Evolutionary conservation across 176 grass and related monocot species (phyloP).

Genomic region (Carex pumila): DNA sequence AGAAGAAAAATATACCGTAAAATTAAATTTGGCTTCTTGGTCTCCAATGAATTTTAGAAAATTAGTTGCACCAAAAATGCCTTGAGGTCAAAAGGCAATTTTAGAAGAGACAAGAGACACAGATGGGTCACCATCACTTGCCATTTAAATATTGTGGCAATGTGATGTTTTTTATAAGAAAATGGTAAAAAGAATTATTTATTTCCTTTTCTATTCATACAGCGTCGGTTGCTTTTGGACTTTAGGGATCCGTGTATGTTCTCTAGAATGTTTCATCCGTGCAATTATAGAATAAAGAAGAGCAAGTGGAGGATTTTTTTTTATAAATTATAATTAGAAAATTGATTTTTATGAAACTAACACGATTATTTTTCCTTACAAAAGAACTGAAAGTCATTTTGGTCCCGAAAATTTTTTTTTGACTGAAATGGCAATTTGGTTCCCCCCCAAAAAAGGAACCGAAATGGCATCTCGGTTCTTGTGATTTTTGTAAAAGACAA

Average conservation of each 20-base stretch:
- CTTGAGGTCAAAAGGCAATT: not conserved
- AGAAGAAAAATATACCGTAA: not conserved
- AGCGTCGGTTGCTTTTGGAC: not conserved
- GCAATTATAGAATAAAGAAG: not conserved
- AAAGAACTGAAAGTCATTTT: too few species aligned
- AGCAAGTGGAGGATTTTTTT: too few species aligned
- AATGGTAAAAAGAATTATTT: not conserved
- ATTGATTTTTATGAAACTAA: too few species aligned
- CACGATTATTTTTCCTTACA: too few species aligned
- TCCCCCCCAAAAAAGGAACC: too few species aligned
- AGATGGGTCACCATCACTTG: not conserved
- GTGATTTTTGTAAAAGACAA: too few species aligned
- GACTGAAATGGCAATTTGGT: too few species aligned
- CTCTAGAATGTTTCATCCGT: not conserved
- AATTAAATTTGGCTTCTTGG: not conserved
- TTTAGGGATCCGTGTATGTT: not conserved
- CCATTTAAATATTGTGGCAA: not conserved
- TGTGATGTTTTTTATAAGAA: not conserved
- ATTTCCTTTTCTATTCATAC: not conserved
- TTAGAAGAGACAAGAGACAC: not conserved
- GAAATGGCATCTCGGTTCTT: too few species aligned
- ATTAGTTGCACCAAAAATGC: slow-evolving; percentile 1
- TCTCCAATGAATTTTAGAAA: not conserved
- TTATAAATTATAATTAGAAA: too few species aligned
- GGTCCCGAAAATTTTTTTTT: too few species aligned